phyloP scores from a whole-genome alignment of 192 early-diverging fungal species.

The Linnemannia schmuckeri region DNA sequence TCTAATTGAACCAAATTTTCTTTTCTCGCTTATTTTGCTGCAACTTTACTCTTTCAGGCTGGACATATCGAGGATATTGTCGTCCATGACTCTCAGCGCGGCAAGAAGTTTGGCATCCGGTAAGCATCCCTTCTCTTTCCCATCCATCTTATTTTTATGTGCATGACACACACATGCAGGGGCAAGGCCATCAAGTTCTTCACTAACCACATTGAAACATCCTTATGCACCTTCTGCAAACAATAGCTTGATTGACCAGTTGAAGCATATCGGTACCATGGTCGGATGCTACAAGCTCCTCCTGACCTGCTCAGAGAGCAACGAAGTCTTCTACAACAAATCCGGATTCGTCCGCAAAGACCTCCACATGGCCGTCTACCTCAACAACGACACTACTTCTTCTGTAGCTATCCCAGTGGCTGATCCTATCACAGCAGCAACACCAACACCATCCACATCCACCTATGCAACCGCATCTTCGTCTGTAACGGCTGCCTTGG shows the following conservation, averaged over 20 bases:
- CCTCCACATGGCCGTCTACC: constrained; percentile 77
- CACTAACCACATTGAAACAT: background rate
- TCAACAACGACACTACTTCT: constrained; percentile 16
- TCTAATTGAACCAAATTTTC: background rate
- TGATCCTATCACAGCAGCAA: background rate
- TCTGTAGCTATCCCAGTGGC: background rate
- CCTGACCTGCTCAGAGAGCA: constrained; percentile 77
- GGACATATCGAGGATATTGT: constrained; percentile 95
- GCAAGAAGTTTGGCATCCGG: constrained; percentile 74
- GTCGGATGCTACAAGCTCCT: constrained; percentile 95
- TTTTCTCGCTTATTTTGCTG: background rate
- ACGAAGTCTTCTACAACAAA: constrained; percentile 94
- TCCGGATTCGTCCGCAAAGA: constrained; percentile 87
- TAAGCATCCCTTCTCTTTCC: constrained; percentile 13
- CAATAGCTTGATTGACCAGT: constrained; percentile 84
- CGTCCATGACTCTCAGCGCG: constrained; percentile 80
- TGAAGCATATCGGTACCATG: constrained; percentile 78
- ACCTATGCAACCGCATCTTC: background rate
- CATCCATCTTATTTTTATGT: background rate
- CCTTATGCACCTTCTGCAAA: background rate
- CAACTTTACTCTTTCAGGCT: constrained; percentile 58
- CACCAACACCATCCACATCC: background rate
- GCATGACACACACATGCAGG: background rate
- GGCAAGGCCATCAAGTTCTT: background rate
- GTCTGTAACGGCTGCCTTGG: background rate